These are phyloP conservation scores for Theobroma cacao DNA, from an alignment of 345 rosid species.

Conservation along the genomic window DNA sequence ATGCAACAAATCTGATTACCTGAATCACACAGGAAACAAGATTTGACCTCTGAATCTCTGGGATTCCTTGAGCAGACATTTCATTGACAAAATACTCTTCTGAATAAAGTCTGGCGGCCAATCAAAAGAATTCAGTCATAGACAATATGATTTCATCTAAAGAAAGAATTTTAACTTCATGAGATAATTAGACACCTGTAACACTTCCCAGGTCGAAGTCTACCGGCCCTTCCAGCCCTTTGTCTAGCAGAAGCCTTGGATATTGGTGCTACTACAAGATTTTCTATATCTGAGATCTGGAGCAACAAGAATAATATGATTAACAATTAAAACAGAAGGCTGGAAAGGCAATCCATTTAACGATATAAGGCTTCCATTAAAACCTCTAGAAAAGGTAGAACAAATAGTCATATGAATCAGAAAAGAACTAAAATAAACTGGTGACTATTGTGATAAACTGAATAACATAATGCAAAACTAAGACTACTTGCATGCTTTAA, in stretches of 20 bases:
- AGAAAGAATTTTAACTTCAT: neutral
- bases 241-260: constrained; percentile 98
- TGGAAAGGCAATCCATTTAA: neutral
- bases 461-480: neutral
- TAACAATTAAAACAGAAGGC: neutral
- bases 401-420: neutral
- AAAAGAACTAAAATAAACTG: neutral
- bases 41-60: constrained; percentile 94
- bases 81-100: constrained; percentile 78
- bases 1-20: constrained; percentile 40
- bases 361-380: neutral
- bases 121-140: constrained; percentile 11
- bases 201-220: constrained; percentile 95
- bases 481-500: neutral
- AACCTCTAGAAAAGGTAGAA: neutral
- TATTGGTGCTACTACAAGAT: constrained; percentile 89
- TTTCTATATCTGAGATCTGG: constrained; percentile 90
- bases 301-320: constrained; percentile 7
- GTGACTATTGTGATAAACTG: neutral
- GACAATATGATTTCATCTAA: neutral
- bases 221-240: constrained; percentile 97
- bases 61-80: constrained; percentile 86
- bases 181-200: constrained; percentile 55
- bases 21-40: constrained; percentile 89
- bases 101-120: constrained; percentile 64